Evolutionary conservation across 169 alveolate species (phyloP).

Genomic region (Eimeria brunetti): DNA sequence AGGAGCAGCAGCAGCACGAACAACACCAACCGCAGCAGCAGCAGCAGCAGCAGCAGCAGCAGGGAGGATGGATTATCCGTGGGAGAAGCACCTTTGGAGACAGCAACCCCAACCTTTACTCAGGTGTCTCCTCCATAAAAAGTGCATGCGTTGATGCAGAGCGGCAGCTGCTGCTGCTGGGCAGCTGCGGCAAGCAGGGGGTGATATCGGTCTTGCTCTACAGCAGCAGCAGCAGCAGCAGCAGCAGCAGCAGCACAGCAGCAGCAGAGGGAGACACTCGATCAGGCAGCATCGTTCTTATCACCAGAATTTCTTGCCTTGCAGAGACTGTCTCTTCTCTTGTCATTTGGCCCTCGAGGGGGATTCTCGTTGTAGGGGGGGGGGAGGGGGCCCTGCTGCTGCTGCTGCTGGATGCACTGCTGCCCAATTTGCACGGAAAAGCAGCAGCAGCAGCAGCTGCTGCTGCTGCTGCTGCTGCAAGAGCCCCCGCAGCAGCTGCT

Average conservation of each 20-base stretch:
- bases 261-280: conserved; percentile 1
- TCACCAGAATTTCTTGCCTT: not conserved
- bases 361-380: conserved; percentile 26
- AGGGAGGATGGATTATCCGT: not conserved
- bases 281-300: not conserved
- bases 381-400: conserved; percentile 69
- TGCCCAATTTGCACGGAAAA: not conserved
- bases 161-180: conserved; percentile 51
- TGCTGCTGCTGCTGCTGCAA: not conserved
- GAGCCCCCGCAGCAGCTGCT: not conserved
- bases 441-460: conserved; percentile 5
- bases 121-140: conserved; percentile 50
- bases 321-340: conserved; percentile 51
- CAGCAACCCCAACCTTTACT: conserved; percentile 4
- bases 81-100: conserved; percentile 5
- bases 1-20: conserved; percentile 36
- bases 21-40: conserved; percentile 3
- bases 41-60: conserved; percentile 68
- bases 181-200: conserved; percentile 54
- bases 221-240: conserved; percentile 29
- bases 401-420: conserved; percentile 58
- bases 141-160: conserved; percentile 35
- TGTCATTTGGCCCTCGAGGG: not conserved
- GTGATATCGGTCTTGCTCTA: conserved; percentile 29
- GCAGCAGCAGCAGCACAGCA: conserved; percentile 33